Evolutionary conservation across 345 rosid species (phyloP).

Genomic region (Brassica cretica): DNA sequence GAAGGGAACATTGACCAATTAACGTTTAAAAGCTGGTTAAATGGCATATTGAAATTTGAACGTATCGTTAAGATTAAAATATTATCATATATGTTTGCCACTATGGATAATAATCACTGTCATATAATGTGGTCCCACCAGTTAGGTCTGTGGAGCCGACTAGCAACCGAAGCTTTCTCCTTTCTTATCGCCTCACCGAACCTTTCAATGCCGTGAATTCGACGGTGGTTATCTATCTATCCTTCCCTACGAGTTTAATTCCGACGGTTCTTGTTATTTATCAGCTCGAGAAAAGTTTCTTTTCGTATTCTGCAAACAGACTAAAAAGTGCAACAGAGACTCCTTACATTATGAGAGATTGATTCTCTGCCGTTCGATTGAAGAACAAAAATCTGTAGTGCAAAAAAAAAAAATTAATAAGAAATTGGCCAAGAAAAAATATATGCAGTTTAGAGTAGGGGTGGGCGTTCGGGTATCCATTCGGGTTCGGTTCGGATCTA

Average conservation of each 20-base stretch:
- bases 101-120: constrained; percentile 25
- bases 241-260: constrained; percentile 18
- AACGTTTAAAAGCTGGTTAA: constrained; percentile 10
- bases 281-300: not conserved
- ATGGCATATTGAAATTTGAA: not conserved
- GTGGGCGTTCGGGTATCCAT: no score
- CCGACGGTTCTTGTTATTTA: constrained; percentile 4
- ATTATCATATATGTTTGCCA: constrained; percentile 3
- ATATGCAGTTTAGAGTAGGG: not conserved
- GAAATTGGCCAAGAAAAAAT: not conserved
- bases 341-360: not conserved
- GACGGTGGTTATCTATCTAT: constrained; percentile 39
- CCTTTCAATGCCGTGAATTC: constrained; percentile 19
- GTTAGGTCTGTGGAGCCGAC: constrained; percentile 10
- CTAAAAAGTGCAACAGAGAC: constrained; percentile 41
- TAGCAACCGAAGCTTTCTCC: constrained; percentile 24
- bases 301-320: not conserved
- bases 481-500: no score
- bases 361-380: constrained; percentile 7
- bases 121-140: constrained; percentile 30
- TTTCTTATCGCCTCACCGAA: constrained; percentile 32
- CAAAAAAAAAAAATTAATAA: not conserved
- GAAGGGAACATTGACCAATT: not conserved
- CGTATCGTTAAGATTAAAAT: constrained; percentile 11
- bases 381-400: not conserved